Percentiles rank a stretch among this genome's conserved stretches.
Evolutionary conservation across 1,284 basidiomycete species (phyloP).

Genomic region (Leccinum subrobustum): DNA sequence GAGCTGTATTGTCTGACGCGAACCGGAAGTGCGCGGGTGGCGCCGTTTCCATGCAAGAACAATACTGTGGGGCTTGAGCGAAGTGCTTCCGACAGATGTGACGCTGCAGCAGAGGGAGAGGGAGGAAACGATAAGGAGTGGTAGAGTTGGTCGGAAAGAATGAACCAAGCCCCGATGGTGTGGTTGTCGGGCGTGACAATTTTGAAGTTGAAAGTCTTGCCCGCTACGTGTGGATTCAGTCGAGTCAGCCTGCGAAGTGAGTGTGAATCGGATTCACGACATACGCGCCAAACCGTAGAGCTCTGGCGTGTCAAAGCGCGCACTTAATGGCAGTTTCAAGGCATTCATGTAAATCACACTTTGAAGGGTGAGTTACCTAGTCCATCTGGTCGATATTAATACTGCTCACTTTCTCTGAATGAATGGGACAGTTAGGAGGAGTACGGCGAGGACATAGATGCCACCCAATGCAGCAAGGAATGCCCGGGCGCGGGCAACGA

Average conservation of each 20-base stretch:
- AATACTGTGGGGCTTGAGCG: slow-evolving; percentile 70
- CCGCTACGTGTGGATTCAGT: slow-evolving; percentile 46
- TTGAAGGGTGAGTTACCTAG: slow-evolving; percentile 14
- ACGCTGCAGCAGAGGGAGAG: slow-evolving; percentile 33
- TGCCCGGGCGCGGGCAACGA: too few relatives aligned
- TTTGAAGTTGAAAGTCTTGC: slow-evolving; percentile 74
- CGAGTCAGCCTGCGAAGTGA: slow-evolving; percentile 2
- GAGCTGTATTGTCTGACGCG: slow-evolving; percentile 64
- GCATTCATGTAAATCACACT: slow-evolving; percentile 68
- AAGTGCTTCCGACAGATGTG: slow-evolving; percentile 47
- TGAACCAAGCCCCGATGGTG: slow-evolving; percentile 86
- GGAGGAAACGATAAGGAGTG: slow-evolving; percentile 41
- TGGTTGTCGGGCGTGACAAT: slow-evolving; percentile 77
- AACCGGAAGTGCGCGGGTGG: slow-evolving; percentile 64
- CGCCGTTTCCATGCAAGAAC: slow-evolving; percentile 91
- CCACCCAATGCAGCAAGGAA: too few relatives aligned
- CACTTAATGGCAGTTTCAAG: slow-evolving; percentile 65
- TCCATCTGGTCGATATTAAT: slow-evolving; percentile 6
- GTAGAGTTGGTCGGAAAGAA: slow-evolving; percentile 73
- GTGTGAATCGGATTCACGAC: slow-evolving; percentile 29
- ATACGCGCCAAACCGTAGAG: slow-evolving; percentile 80
- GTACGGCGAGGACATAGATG: too few relatives aligned
- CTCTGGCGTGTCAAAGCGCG: slow-evolving; percentile 65
- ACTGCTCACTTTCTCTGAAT: slow-evolving; percentile 72
- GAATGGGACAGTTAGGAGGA: slow-evolving; percentile 55